Evolutionary conservation across 495 filamentous ascomycete genomes (phyloP), one percentile per base, ranked within the genome.

Genomic region (Cercophora scortea): DNA sequence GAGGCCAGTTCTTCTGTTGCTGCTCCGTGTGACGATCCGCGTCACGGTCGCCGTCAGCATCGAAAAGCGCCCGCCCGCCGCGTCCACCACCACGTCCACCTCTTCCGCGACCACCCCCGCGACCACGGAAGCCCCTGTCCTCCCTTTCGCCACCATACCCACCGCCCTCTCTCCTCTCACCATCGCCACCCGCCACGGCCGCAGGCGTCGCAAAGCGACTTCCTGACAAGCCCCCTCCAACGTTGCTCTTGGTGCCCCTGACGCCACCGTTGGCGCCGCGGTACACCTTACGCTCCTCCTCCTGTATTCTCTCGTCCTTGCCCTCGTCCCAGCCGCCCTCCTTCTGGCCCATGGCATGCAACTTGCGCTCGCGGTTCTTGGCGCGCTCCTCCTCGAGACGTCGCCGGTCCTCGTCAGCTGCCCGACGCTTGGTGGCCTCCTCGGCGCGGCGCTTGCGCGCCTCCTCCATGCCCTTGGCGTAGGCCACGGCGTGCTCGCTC

Each of bases 361-460:
- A 55, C 65, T 77, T 77, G 40, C 74, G 62, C 56, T 75, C 73
- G 32, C 73, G 57, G 47, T 77, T 77, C 32, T 64, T 63, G 13
- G 65, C 73, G 16, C 74, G 66, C 62, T 76, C 75, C 9, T 76
- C 74, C 47, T 80, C 75, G 49, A 80, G 59, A 45, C 71, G 71
- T 4, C 66, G 66, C 11, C 63, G 56, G 42, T 72, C 72, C 46
- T 71, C 72, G 5, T 77, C 73, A 19, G 65, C 68, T 2, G 55
- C 58, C 9, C 57, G 60, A 4, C 69, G 61, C 25, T 63, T 60
- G 42, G 64, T 60, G 9, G 67, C 72, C 11, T 75, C 73, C 33
- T 75, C 74, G 1, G 67, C 67, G 32, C 65, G 64, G 8, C 77
- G 73, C 45, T 61, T 65, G 17, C 71, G 67, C 44, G 73, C 72